These are phyloP conservation scores for Calonectria hongkongensis DNA, from an alignment of 2,329 filamentous ascomycete species.

Conservation along the genomic window DNA sequence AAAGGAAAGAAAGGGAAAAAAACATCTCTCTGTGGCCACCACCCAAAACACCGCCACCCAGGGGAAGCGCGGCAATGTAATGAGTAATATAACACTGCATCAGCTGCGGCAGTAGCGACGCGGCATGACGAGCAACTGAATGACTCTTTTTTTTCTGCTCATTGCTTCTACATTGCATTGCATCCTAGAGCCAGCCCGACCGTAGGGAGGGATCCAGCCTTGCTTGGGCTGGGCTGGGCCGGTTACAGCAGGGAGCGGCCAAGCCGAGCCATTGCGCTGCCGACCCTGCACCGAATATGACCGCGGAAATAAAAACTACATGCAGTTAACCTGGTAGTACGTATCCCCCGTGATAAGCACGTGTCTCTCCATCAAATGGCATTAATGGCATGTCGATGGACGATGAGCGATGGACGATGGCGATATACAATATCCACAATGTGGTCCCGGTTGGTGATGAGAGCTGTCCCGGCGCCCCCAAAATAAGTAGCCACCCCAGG, in stretches of 20 bases:
- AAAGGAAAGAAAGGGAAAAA: conserved; percentile 23
- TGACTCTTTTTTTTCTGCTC: conserved; percentile 11
- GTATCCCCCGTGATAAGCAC: conserved; percentile 33
- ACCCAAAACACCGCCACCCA: conserved; percentile 41
- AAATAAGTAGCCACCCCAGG: conserved; percentile 34
- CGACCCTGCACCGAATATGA: conserved; percentile 30
- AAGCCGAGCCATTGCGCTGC: conserved; percentile 35
- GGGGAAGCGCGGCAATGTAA: conserved; percentile 31
- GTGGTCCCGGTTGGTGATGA: conserved; percentile 30
- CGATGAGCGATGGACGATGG: conserved; percentile 39
- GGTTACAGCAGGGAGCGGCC: conserved; percentile 29
- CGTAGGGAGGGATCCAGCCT: conserved; percentile 19
- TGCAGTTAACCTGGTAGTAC: conserved; percentile 5
- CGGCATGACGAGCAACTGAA: conserved; percentile 9
- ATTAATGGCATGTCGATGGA: conserved; percentile 40
- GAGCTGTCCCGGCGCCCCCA: conserved; percentile 26
- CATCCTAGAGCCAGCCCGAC: conserved; percentile 12
- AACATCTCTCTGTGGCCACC: conserved; percentile 43
- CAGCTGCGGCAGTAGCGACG: conserved; percentile 42
- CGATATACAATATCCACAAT: conserved; percentile 37
- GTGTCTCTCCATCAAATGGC: conserved; percentile 37
- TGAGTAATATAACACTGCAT: conserved; percentile 38
- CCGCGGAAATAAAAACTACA: conserved; percentile 12
- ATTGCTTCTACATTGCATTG: conserved; percentile 26
- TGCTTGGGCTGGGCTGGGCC: conserved; percentile 22